Conservation (phyloP, 345 rosid genomes). For the Boechera divaricarpa region DNA sequence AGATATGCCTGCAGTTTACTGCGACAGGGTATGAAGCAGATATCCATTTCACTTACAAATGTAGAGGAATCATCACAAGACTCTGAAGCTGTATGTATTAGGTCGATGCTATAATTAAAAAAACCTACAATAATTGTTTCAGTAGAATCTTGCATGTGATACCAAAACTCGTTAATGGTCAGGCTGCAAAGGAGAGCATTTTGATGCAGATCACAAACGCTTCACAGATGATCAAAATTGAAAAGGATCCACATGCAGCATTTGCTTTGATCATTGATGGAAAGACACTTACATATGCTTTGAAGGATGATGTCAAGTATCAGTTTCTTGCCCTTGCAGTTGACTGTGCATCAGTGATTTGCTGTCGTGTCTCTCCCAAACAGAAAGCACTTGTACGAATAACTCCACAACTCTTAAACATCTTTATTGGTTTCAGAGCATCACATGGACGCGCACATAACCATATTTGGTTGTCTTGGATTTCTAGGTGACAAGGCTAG, state of each 20-base stretch:
- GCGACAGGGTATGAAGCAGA: conserved; percentile 76
- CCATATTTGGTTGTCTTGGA: neutral
- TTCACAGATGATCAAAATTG: conserved; percentile 52
- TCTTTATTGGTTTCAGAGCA: neutral
- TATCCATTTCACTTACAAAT: conserved; percentile 38
- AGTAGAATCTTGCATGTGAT: conserved; percentile 11
- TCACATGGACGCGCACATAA: neutral
- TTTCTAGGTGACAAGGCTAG: conserved; percentile 68
- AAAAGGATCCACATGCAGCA: conserved; percentile 54
- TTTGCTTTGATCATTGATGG: conserved; percentile 83
- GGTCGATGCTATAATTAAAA: conserved; percentile 26
- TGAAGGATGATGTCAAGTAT: conserved; percentile 61
- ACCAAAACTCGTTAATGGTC: conserved; percentile 34
- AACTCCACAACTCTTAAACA: neutral
- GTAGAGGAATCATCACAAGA: conserved; percentile 39
- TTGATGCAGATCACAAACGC: conserved; percentile 58
- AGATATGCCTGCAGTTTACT: conserved; percentile 86
- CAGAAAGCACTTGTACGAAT: conserved; percentile 75
- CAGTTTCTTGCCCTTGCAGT: conserved; percentile 73
- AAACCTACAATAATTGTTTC: neutral
- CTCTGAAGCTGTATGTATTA: conserved; percentile 43
- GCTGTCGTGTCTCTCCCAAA: conserved; percentile 89
- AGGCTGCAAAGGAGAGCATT: conserved; percentile 64
- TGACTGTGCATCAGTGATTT: conserved; percentile 80
- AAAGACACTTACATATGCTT: conserved; percentile 64